phyloP scores from a whole-genome alignment of 2,329 filamentous ascomycete species.

The Aspergillus ochraceus region DNA sequence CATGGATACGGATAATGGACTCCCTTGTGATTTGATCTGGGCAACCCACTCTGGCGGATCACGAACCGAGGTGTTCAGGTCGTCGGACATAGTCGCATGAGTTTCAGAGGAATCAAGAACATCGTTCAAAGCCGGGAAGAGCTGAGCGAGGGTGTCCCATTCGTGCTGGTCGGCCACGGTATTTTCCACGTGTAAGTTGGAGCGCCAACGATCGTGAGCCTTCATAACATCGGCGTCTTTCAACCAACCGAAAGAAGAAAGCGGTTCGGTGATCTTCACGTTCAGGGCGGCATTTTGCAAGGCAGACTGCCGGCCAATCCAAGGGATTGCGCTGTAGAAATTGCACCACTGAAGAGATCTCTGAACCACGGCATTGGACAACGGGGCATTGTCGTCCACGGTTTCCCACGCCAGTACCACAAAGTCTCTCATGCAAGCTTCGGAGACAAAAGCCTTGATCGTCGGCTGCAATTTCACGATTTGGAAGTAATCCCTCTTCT shows the following conservation, averaged over 20 bases:
- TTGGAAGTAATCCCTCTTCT: constrained; percentile 47
- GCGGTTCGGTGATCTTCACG: constrained; percentile 35
- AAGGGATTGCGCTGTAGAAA: constrained; percentile 48
- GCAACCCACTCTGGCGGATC: constrained; percentile 36
- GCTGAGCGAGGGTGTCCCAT: constrained; percentile 27
- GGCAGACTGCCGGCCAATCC: constrained; percentile 43
- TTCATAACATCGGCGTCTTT: constrained; percentile 48
- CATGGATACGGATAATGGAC: constrained; percentile 40
- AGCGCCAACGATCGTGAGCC: constrained; percentile 44
- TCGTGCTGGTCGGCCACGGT: constrained; percentile 17
- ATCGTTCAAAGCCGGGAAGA: constrained; percentile 28
- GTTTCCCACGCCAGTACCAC: constrained; percentile 49
- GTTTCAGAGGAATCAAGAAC: constrained; percentile 28
- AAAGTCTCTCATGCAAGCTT: constrained; percentile 47
- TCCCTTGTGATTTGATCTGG: constrained; percentile 31
- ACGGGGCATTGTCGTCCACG: constrained; percentile 37
- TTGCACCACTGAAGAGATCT: constrained; percentile 48
- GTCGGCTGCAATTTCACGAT: constrained; percentile 43
- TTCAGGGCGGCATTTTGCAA: constrained; percentile 37
- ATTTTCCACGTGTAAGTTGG: constrained; percentile 27
- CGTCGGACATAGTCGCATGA: constrained; percentile 6
- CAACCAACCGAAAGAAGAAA: constrained; percentile 49
- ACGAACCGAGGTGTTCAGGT: constrained; percentile 16
- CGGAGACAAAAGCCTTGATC: constrained; percentile 48
- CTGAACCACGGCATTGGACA: constrained; percentile 45